These are phyloP conservation scores for Fusarium pilosicola DNA, from an alignment of 2,329 filamentous ascomycete genomes.

Conservation along the genomic window DNA sequence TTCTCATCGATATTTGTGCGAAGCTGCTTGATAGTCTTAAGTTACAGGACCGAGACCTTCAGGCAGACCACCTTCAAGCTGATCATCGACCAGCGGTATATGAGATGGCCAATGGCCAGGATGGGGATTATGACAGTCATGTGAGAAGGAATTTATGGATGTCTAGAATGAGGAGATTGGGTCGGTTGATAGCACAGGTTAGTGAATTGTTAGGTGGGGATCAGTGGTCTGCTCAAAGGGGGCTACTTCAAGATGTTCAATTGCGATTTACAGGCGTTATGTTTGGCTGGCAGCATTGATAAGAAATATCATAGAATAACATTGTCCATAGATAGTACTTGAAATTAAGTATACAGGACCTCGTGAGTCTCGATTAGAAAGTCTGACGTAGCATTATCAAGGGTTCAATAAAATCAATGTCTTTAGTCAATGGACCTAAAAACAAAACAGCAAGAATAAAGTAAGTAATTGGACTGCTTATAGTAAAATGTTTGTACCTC, in stretches of 20 bases:
- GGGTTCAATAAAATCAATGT: neutral
- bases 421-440: neutral
- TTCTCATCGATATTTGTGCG: neutral
- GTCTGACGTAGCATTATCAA: rapidly evolving
- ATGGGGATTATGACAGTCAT: neutral
- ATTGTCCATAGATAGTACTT: neutral
- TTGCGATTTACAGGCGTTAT: neutral
- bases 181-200: neutral
- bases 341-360: neutral
- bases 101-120: neutral
- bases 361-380: neutral
- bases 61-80: rapidly evolving
- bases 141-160: neutral
- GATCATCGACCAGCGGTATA: neutral
- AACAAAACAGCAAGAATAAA: neutral
- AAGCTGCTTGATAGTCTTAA: neutral
- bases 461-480: no score
- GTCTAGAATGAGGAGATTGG: neutral
- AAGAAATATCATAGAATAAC: neutral
- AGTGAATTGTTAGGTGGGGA: neutral
- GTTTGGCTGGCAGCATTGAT: neutral
- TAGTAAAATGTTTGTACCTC: no score
- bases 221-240: neutral
- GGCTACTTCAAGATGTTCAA: neutral
- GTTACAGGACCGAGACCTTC: neutral